Evolutionary conservation across 805 yeast genomes (phyloP), one percentile per base, ranked within the genome.

Genomic region (Candida loeiensis): DNA sequence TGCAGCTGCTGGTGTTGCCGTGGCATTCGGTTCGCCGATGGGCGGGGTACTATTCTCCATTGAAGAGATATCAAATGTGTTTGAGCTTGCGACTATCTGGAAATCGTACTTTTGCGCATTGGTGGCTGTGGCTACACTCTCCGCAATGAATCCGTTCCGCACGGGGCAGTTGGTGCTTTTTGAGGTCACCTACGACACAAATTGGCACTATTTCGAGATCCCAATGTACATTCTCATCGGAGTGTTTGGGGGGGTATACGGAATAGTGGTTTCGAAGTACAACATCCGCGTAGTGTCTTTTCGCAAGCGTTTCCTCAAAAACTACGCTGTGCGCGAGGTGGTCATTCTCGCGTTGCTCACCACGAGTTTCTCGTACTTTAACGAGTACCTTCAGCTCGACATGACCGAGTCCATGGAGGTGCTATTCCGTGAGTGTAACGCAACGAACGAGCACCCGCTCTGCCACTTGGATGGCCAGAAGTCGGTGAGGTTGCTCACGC

Each of bases 1-100:
- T 3, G 77, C 96, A 7, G 98, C 96, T 3, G 96, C 99, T 1
- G 99, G 99, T 39, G 98, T 93, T 6, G 98, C 98, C 0, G 98
- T 93, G 6, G 99, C 98, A 0, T 93, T 93, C 68, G 98, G 96
- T 0, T 79, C 90, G 9, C 99, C 99, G 0, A 88, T 91, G 67
- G 95, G 95, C 18, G 99, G 99, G 12, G 98, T 93, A 1, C 63
- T 93, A 28, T 93, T 95, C 59, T 80, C 95, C 9, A 75, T 93
- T 44, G 99, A 93, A 58, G 99, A 93, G 51, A 88, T 93, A 21
- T 77, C 93, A 0, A 71, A 82, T 22, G 75, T 76, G 29, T 83
- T 88, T 56, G 84, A 79, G 48, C 65, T 89, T 12, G 73, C 84
- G 3, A 85, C 96, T 1, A 74, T 95, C 59, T 87, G 95, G 95